A percentile compares a stretch with the other conserved stretches of the same genome.
phyloP scores from a whole-genome alignment of 2,329 filamentous ascomycete species.

The Stachybotrys chlorohalonatus region DNA sequence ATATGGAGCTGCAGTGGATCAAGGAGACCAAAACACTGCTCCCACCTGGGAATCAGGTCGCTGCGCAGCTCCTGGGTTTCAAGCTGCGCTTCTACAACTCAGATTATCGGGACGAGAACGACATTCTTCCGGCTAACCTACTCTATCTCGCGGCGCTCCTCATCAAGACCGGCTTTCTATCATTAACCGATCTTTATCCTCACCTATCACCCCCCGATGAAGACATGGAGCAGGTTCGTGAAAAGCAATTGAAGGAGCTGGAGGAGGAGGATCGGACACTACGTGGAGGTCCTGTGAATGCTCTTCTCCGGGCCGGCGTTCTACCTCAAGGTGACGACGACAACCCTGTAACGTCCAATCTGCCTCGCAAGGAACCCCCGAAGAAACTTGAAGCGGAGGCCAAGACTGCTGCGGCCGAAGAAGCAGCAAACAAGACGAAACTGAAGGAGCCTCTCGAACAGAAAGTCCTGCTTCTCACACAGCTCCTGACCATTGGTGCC shows the following conservation, averaged over 20 bases:
- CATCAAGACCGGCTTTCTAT: conserved; percentile 96
- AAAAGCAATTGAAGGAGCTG: conserved; percentile 64
- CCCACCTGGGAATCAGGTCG: conserved; percentile 78
- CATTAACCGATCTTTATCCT: conserved; percentile 79
- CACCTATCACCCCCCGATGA: conserved; percentile 84
- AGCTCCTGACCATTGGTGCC: conserved; percentile 82
- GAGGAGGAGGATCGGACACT: conserved; percentile 66
- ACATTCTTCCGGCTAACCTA: conserved; percentile 81
- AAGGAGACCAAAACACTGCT: conserved; percentile 71
- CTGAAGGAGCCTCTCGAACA: conserved; percentile 73
- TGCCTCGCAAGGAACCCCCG: conserved; percentile 39
- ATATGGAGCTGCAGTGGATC: conserved; percentile 65
- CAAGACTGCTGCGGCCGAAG: conserved; percentile 33
- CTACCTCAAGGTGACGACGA: conserved; percentile 64
- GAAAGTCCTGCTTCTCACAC: conserved; percentile 76
- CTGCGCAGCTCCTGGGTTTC: conserved; percentile 91
- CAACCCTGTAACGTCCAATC: conserved; percentile 36
- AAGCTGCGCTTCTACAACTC: conserved; percentile 94
- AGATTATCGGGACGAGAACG: conserved; percentile 60
- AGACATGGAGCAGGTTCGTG: conserved; percentile 66
- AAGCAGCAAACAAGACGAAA: conserved; percentile 38
- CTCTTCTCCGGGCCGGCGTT: conserved; percentile 77
- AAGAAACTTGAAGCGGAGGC: conserved; percentile 43
- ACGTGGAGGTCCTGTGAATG: conserved; percentile 68
- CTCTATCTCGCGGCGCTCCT: conserved; percentile 86